These are phyloP conservation scores for Maudiozyma saulgeensis DNA, from an alignment of 805 yeast species.

Conservation along the genomic window DNA sequence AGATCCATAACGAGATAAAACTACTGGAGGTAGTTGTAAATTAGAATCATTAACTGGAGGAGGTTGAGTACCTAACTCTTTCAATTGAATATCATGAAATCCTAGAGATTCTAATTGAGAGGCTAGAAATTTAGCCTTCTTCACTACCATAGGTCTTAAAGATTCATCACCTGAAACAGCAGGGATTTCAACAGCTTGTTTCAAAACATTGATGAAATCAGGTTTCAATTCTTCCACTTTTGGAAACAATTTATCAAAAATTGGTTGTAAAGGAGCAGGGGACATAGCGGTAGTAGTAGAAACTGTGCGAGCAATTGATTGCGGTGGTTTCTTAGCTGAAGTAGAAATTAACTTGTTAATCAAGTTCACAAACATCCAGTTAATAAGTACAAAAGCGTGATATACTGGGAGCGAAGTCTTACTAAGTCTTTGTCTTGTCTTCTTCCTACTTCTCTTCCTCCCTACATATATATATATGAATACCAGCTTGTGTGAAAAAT, in stretches of 20 bases:
- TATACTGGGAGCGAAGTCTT: neutral
- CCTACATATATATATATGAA: too few relatives aligned
- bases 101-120: constrained; percentile 63
- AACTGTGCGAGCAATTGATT: neutral
- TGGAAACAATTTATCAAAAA: constrained; percentile 29
- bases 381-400: neutral
- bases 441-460: too few relatives aligned
- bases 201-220: constrained; percentile 58
- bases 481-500: too few relatives aligned
- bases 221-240: constrained; percentile 72
- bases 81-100: constrained; percentile 71
- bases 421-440: neutral
- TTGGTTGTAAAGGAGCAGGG: constrained; percentile 7
- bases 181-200: constrained; percentile 85
- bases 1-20: constrained; percentile 77
- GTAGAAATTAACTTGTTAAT: constrained; percentile 1
- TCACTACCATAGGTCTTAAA: constrained; percentile 79
- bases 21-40: constrained; percentile 83
- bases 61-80: constrained; percentile 81
- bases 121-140: constrained; percentile 78
- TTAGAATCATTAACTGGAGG: constrained; percentile 68
- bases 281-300: constrained; percentile 6
- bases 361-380: neutral
- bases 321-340: neutral
- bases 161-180: constrained; percentile 89